Base-by-base conservation (phyloP, 2,329 filamentous ascomycete species). In the Colletotrichum scovillei region DNA sequence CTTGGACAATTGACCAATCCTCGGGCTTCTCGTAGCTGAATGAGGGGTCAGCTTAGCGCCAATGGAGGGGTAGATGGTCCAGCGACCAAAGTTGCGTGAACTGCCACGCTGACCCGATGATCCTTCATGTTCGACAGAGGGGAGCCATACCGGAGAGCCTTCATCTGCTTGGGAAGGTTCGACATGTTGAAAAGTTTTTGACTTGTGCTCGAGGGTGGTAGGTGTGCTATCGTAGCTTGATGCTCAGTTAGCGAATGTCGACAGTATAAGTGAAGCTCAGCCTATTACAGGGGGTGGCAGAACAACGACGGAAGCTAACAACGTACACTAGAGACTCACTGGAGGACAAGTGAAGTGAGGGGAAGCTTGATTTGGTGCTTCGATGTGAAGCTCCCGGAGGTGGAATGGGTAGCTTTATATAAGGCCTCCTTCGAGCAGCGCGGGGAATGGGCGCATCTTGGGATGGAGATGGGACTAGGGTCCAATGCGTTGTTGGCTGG, bases 21-120 rank as follows among this genome's bases (percentile, higher is more conserved):
- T 90, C 85, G 56, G 90, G 90, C 86, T 91, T 88, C 81, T 90
- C 88, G 83, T 92, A 92, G 81, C 85, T 86, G 72, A n/a, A 38
- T 68, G 53, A 72, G 68, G 65, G 65, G 75, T 80, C 73, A 79
- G 77, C 69, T 53, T 35, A 55, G 53, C 52, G 63, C 52, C 63
- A 42, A 59, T 73, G 63, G 69, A 74, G 72, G 69, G 72, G 58
- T 46, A 76, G 59, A 69, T 55, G 35, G 67, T 73, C 38, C 28
- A 62, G 60, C 22, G 19, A 67, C n/a, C 56, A 57, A 28, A 67
- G 68, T 58, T 38, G 59, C 65, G 52, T 62, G 30, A 42, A 26
- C 53, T 22, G 30, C 22, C 19, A 42, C 3, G 26, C 8, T 28
- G 32, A n/a, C 42, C 11, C 38, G 46, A 14, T 12, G n/a, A 52